These are phyloP conservation scores for Aspergillus tamarii DNA, from an alignment of 2,329 filamentous ascomycete species.

Conservation along the genomic window DNA sequence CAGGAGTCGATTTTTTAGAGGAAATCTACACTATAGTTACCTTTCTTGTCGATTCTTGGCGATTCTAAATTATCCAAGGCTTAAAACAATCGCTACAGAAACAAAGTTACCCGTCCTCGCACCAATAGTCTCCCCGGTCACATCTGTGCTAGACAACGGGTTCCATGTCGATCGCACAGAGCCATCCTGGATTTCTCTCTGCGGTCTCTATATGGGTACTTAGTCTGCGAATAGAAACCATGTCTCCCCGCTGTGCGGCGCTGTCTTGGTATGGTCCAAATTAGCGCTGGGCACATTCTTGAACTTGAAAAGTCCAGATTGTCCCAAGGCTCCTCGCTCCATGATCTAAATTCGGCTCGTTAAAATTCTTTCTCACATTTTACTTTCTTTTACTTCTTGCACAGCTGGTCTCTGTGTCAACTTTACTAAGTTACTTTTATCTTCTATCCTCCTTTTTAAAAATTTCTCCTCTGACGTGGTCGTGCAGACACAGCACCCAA, in stretches of 20 bases:
- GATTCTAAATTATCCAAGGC: slow-evolving; percentile 4
- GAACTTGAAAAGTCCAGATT: slow-evolving; percentile 28
- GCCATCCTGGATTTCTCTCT: slow-evolving; percentile 27
- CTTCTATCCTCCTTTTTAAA: slow-evolving; percentile 12
- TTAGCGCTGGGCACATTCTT: slow-evolving; percentile 23
- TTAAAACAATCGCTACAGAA: slow-evolving; percentile 16
- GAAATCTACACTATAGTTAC: not conserved
- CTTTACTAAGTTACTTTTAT: slow-evolving; percentile 3
- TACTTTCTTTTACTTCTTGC: slow-evolving; percentile 18
- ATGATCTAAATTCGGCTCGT: slow-evolving; percentile 9
- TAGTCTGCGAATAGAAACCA: slow-evolving; percentile 21
- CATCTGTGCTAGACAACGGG: slow-evolving; percentile 23
- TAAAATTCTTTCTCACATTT: slow-evolving; percentile 13
- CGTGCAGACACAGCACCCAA: slow-evolving; percentile 26
- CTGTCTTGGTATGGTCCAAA: slow-evolving; percentile 15
- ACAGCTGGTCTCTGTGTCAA: slow-evolving; percentile 23
- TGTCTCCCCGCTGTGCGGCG: slow-evolving; percentile 17
- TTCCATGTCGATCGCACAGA: slow-evolving; percentile 30
- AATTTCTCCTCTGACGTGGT: slow-evolving; percentile 38
- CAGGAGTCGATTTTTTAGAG: not conserved
- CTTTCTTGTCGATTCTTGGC: slow-evolving; percentile 7
- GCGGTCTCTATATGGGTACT: slow-evolving; percentile 24
- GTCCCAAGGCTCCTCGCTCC: slow-evolving; percentile 7
- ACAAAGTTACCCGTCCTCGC: slow-evolving; percentile 21
- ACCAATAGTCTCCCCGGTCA: slow-evolving; percentile 32